Percentiles rank a stretch among this genome's conserved stretches.
Conservation (phyloP, 2,329 filamentous ascomycete genomes). For the Penicillium verrucosum region DNA sequence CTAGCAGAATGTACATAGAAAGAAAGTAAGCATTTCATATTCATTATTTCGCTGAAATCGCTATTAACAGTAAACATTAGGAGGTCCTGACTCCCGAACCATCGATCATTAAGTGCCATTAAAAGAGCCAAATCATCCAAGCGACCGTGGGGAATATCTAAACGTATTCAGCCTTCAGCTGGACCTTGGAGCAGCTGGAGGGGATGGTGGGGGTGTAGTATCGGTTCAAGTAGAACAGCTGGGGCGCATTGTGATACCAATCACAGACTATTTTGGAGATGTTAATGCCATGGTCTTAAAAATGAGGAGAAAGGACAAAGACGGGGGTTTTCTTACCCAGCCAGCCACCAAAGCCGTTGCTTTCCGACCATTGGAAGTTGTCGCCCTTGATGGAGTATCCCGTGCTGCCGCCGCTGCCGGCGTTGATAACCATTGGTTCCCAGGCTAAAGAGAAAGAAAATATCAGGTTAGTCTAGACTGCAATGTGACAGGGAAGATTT, state of each 20-base stretch:
- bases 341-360: slow-evolving; percentile 39
- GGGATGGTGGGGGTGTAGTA: slow-evolving; percentile 26
- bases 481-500: neutral
- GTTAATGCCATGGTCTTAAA: slow-evolving; percentile 2
- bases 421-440: slow-evolving; percentile 36
- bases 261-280: slow-evolving; percentile 34
- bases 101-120: neutral
- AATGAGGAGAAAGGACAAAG: neutral
- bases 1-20: slow-evolving; percentile 6
- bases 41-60: slow-evolving; percentile 2
- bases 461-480: neutral
- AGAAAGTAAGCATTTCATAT: slow-evolving; percentile 1
- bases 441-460: slow-evolving; percentile 29
- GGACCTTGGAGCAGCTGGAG: slow-evolving; percentile 34
- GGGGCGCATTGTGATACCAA: slow-evolving; percentile 40
- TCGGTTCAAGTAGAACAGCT: slow-evolving; percentile 38
- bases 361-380: slow-evolving; percentile 27
- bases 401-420: slow-evolving; percentile 23
- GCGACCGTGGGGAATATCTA: slow-evolving; percentile 12
- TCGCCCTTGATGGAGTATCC: slow-evolving; percentile 33
- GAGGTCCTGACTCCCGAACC: neutral
- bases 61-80: slow-evolving; percentile 7
- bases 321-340: slow-evolving; percentile 30
- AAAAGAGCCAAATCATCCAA: neutral
- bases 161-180: slow-evolving; percentile 27